Evolutionary conservation across 495 filamentous ascomycete genomes (phyloP).

Genomic region (Aspergillus diversus): DNA sequence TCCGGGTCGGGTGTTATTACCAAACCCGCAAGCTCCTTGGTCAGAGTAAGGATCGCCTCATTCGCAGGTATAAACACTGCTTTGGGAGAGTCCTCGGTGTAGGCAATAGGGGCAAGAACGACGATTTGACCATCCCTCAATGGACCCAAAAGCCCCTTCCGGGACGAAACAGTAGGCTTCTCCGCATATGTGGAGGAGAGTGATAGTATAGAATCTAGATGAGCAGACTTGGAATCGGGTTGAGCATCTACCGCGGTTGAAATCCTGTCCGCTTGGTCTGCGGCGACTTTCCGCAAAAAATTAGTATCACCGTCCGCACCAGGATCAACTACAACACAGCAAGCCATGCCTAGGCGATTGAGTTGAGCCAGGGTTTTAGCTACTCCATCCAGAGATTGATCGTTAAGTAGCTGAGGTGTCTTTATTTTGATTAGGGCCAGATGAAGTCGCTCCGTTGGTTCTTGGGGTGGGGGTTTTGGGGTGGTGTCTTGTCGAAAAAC

Average conservation of each 20-base stretch:
- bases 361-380: constrained; percentile 85
- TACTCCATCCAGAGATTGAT: constrained; percentile 71
- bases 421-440: constrained; percentile 86
- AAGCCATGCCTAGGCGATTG: constrained; percentile 74
- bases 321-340: constrained; percentile 81
- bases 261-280: constrained; percentile 73
- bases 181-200: constrained; percentile 35
- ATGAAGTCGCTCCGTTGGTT: constrained; percentile 59
- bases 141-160: constrained; percentile 66
- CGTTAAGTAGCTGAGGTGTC: constrained; percentile 67
- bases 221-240: constrained; percentile 65
- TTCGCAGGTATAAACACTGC: constrained; percentile 61
- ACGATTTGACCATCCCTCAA: constrained; percentile 78
- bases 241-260: constrained; percentile 70
- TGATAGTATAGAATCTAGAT: constrained; percentile 68
- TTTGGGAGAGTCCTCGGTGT: constrained; percentile 60
- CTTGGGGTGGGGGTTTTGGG: constrained; percentile 36
- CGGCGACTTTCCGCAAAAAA: constrained; percentile 47
- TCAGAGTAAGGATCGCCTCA: constrained; percentile 71
- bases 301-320: constrained; percentile 38
- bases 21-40: constrained; percentile 69
- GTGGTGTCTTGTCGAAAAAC: constrained; percentile 59
- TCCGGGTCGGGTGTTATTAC: constrained; percentile 44
- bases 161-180: constrained; percentile 52
- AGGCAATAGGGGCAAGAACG: constrained; percentile 72